phyloP scores from a whole-genome alignment of 192 early-diverging fungal species.

The Coemansia sp. region DNA sequence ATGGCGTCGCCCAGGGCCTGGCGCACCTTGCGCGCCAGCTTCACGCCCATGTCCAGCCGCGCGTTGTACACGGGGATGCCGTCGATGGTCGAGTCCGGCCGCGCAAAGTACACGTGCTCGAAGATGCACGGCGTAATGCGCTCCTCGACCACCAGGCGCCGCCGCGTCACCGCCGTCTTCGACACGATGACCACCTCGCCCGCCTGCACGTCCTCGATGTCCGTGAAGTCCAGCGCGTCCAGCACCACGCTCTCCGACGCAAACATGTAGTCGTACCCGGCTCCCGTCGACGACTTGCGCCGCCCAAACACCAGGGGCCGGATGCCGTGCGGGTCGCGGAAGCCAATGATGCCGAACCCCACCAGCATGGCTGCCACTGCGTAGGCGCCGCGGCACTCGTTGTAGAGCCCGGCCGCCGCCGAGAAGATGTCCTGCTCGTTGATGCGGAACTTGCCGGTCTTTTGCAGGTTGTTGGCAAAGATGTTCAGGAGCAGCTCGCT shows the following conservation, averaged over 20 bases:
- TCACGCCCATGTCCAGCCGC: conserved; percentile 96
- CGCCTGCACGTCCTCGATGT: conserved; percentile 86
- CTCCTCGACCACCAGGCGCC: conserved; percentile 58
- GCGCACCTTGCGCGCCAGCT: conserved; percentile 81
- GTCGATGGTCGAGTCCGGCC: conserved; percentile 98
- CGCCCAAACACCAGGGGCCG: conserved; percentile 93
- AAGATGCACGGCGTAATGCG: conserved; percentile 95
- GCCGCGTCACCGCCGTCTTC: conserved; percentile 65
- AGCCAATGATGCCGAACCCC: conserved; percentile 93
- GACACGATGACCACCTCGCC: conserved; percentile 96
- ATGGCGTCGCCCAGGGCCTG: conserved; percentile 68
- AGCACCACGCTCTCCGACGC: conserved; percentile 96
- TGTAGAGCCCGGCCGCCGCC: conserved; percentile 81
- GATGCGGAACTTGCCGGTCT: conserved; percentile 94
- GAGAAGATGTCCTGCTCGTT: conserved; percentile 99
- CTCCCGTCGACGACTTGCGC: conserved; percentile 56
- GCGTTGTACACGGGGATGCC: conserved; percentile 98
- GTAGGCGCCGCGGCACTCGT: conserved; percentile 86
- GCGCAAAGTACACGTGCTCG: conserved; percentile 99
- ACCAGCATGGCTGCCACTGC: conserved; percentile 97
- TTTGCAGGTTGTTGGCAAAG: conserved; percentile 94
- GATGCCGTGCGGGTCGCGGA: conserved; percentile 95
- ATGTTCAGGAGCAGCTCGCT: conserved; percentile 98
- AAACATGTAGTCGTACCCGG: conserved; percentile 95
- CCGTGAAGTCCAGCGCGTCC: conserved; percentile 85